A percentile compares a stretch with the other conserved stretches of the same genome.
Conservation (phyloP, 306 rosid genomes). For the Cotoneaster glaucophyllus region DNA sequence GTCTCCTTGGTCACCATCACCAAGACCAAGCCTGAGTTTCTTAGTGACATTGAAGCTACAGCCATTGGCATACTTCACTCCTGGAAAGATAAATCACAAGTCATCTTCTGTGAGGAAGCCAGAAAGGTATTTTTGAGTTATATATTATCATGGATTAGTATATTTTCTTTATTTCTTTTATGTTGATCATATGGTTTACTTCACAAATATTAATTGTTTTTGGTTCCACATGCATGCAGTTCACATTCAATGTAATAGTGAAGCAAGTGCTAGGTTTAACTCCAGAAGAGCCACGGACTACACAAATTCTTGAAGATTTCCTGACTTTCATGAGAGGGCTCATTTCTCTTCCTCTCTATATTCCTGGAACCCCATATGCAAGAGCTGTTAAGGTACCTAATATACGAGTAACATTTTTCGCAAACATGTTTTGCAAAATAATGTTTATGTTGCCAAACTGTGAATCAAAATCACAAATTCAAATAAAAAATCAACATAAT, state of each 20-base stretch:
- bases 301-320: slow-evolving; percentile 26
- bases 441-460: neutral
- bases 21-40: slow-evolving; percentile 29
- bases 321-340: slow-evolving; percentile 35
- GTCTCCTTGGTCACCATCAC: slow-evolving; percentile 23
- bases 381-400: slow-evolving; percentile 26
- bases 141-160: neutral
- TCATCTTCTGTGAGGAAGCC: slow-evolving; percentile 31
- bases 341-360: slow-evolving; percentile 26
- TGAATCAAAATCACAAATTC: neutral
- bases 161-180: neutral
- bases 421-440: neutral
- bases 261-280: slow-evolving; percentile 31
- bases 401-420: neutral
- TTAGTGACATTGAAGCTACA: slow-evolving; percentile 15
- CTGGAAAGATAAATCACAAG: slow-evolving; percentile 24
- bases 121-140: slow-evolving; percentile 17
- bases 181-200: neutral
- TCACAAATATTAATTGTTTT: neutral
- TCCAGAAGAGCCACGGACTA: slow-evolving; percentile 23
- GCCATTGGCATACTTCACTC: slow-evolving; percentile 18
- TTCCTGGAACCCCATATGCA: slow-evolving; percentile 35
- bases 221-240: slow-evolving; percentile 20
- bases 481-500: neutral
- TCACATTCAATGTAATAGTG: slow-evolving; percentile 32